Conservation (phyloP, 2,329 filamentous ascomycete genomes). For the Mollisia scopiformis region DNA sequence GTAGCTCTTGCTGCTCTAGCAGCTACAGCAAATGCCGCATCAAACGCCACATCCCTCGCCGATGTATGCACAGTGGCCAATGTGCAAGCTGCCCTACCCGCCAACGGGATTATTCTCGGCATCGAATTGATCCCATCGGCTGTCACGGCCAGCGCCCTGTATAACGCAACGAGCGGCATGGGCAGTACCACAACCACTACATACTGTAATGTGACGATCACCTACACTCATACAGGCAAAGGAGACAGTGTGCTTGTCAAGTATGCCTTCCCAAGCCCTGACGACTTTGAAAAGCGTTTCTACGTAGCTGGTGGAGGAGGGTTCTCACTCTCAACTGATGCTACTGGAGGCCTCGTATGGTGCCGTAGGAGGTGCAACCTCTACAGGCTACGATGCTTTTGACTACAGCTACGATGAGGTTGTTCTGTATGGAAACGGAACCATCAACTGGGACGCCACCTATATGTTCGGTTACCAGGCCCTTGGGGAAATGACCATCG, state of each 20-base stretch:
- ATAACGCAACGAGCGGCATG: slow-evolving; percentile 38
- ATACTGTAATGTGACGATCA: slow-evolving; percentile 38
- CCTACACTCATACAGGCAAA: slow-evolving; percentile 33
- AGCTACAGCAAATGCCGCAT: slow-evolving; percentile 32
- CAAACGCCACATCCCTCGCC: slow-evolving; percentile 37
- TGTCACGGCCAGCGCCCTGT: slow-evolving; percentile 43
- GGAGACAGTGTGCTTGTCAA: slow-evolving; percentile 37
- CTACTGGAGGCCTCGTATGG: slow-evolving; percentile 47
- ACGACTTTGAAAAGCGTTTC: slow-evolving; percentile 47
- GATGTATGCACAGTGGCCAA: slow-evolving; percentile 47
- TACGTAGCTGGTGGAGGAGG: slow-evolving; percentile 49
- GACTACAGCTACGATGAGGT: slow-evolving; percentile 41
- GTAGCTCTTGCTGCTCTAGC: slow-evolving; percentile 20
- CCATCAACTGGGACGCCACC: slow-evolving; percentile 52
- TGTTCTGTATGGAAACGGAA: slow-evolving; percentile 50
- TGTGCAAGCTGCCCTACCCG: slow-evolving; percentile 45
- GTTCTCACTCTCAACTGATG: slow-evolving; percentile 41
- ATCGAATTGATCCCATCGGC: slow-evolving; percentile 45
- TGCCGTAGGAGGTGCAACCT: slow-evolving; percentile 44
- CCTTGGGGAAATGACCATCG: slow-evolving; percentile 51
- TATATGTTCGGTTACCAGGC: slow-evolving; percentile 56
- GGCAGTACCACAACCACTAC: slow-evolving; percentile 31
- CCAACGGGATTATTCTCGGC: slow-evolving; percentile 45
- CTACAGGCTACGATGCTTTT: slow-evolving; percentile 49
- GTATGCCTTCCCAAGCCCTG: slow-evolving; percentile 40